Evolutionary conservation across 805 yeast species (phyloP).

Genomic region (Yamadazyma paraphyllophila): DNA sequence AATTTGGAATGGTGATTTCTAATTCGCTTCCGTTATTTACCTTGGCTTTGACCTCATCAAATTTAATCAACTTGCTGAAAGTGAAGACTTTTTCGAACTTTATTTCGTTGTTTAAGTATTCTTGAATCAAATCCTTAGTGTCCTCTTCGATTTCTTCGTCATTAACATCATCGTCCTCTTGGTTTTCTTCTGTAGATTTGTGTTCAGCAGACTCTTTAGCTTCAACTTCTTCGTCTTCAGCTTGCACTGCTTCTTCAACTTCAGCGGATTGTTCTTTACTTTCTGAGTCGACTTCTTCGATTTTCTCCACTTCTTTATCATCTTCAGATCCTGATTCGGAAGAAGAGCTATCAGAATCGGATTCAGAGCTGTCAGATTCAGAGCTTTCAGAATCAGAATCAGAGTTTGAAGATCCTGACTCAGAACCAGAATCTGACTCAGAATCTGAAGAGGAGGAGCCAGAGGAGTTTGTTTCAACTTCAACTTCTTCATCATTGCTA

Average conservation of each 20-base stretch:
- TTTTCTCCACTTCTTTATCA: slow-evolving; percentile 1
- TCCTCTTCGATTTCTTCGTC: slow-evolving; percentile 44
- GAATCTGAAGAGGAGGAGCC: slow-evolving; percentile 9
- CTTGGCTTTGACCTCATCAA: slow-evolving; percentile 36
- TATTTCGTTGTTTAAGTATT: slow-evolving; percentile 36
- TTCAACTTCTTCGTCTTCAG: slow-evolving; percentile 6
- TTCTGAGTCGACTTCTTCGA: no score
- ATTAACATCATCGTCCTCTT: slow-evolving; percentile 14
- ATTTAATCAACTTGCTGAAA: slow-evolving; percentile 38
- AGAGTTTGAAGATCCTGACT: slow-evolving; percentile 14
- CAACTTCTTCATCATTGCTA: slow-evolving; percentile 17
- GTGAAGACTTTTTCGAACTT: slow-evolving; percentile 43
- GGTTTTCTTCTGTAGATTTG: slow-evolving; percentile 11
- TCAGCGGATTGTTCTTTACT: not conserved
- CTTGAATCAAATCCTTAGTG: slow-evolving; percentile 34
- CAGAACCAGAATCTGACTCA: slow-evolving; percentile 10
- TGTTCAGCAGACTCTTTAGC: slow-evolving; percentile 11
- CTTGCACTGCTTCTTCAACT: slow-evolving; percentile 9
- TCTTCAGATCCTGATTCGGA: slow-evolving; percentile 16
- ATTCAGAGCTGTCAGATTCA: slow-evolving; percentile 6
- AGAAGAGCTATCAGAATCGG: slow-evolving; percentile 9
- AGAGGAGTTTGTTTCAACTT: slow-evolving; percentile 13
- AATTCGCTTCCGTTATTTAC: slow-evolving; percentile 39
- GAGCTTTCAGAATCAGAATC: slow-evolving; percentile 7
- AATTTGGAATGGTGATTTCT: slow-evolving; percentile 41